These are phyloP conservation scores for Scheffersomyces parashehatae DNA, from an alignment of 1,139 yeast species.

Conservation along the genomic window DNA sequence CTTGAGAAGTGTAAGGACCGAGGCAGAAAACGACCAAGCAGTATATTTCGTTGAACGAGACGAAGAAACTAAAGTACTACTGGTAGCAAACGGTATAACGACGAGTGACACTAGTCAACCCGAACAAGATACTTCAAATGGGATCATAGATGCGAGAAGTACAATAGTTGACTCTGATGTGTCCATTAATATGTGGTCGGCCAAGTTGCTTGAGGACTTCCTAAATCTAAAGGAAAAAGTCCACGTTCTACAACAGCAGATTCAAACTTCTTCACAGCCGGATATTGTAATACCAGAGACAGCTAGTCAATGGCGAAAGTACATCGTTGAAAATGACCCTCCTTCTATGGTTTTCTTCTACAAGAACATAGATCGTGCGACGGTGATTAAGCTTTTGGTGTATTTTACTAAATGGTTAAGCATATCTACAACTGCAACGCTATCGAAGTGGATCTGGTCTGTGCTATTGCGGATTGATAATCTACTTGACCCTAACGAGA, in stretches of 20 bases:
- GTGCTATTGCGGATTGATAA: conserved; percentile 37
- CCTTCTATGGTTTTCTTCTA: conserved; percentile 26
- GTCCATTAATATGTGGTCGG: no score
- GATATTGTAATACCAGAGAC: conserved; percentile 21
- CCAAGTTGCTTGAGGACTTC: conserved; percentile 2
- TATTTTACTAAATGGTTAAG: conserved; percentile 43
- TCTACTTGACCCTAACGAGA: conserved; percentile 34
- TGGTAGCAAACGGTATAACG: no score
- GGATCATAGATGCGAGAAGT: no score
- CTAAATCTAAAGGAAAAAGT: conserved; percentile 2
- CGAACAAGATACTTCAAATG: no score
- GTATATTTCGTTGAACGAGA: conserved; percentile 15
- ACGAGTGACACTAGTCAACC: no score
- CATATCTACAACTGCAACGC: conserved; percentile 24
- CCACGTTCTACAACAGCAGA: background rate
- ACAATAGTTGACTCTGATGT: background rate
- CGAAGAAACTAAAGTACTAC: background rate
- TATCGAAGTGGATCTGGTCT: conserved; percentile 42
- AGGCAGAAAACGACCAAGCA: conserved; percentile 27
- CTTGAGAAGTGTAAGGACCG: conserved; percentile 28
- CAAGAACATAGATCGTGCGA: conserved; percentile 28
- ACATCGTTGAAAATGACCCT: conserved; percentile 28
- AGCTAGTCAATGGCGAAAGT: conserved; percentile 34
- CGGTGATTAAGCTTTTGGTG: conserved; percentile 35
- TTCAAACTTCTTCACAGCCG: background rate